phyloP scores from a whole-genome alignment of 192 early-diverging fungal genomes.

The Chytriomyces hyalinus region DNA sequence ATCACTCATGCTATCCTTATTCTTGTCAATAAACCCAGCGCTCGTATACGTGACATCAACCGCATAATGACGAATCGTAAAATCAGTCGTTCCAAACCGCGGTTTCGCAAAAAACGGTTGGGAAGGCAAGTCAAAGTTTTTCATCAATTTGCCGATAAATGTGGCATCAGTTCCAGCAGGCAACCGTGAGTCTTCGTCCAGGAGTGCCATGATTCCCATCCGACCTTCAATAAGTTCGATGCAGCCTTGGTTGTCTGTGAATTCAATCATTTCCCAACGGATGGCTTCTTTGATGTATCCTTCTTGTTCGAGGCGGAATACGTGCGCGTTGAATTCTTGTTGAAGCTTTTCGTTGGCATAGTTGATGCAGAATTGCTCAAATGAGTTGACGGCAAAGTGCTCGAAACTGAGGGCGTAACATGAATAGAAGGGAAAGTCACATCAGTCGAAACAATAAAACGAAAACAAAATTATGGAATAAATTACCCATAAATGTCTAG shows the following conservation, averaged over 20 bases:
- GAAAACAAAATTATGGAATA: neutral
- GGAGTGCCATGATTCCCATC: slow-evolving; percentile 86
- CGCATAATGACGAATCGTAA: slow-evolving; percentile 91
- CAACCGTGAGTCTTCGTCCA: slow-evolving; percentile 89
- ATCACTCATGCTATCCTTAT: slow-evolving; percentile 89
- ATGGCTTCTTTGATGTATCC: slow-evolving; percentile 76
- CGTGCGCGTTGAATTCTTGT: slow-evolving; percentile 94
- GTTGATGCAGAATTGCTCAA: slow-evolving; percentile 90
- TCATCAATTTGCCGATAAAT: slow-evolving; percentile 84
- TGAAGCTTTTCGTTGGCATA: slow-evolving; percentile 96
- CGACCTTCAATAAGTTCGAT: slow-evolving; percentile 86
- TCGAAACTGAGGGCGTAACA: slow-evolving; percentile 64
- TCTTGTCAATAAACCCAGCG: slow-evolving; percentile 90
- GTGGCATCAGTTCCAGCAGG: slow-evolving; percentile 83
- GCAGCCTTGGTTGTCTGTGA: slow-evolving; percentile 93
- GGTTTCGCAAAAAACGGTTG: slow-evolving; percentile 71
- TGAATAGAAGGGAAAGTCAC: slow-evolving; percentile 1
- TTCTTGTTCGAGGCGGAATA: slow-evolving; percentile 94
- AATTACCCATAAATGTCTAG: slow-evolving; percentile 86
- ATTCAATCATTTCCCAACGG: slow-evolving; percentile 73
- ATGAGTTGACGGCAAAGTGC: slow-evolving; percentile 85
- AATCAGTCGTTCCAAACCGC: slow-evolving; percentile 77
- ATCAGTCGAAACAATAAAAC: neutral
- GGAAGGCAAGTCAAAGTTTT: slow-evolving; percentile 45
- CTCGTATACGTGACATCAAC: slow-evolving; percentile 83